These are phyloP conservation scores for Coemansia sp. DNA, from an alignment of 192 early-diverging fungal genomes.

Conservation along the genomic window DNA sequence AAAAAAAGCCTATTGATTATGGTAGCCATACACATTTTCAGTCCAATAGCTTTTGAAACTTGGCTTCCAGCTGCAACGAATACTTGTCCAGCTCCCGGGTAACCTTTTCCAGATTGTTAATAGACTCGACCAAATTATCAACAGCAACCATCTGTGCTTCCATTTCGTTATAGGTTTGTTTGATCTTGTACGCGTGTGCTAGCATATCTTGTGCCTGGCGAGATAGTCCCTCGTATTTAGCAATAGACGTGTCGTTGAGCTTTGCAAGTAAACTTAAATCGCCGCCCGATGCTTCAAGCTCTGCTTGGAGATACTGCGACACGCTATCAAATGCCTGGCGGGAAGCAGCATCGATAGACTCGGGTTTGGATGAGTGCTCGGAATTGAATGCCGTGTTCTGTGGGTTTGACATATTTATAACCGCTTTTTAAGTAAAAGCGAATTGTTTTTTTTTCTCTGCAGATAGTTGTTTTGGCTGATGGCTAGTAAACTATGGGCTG, in stretches of 20 bases:
- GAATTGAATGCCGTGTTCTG: neutral
- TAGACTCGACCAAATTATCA: constrained; percentile 28
- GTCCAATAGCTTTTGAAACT: constrained; percentile 41
- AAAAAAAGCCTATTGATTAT: neutral
- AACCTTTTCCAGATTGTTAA: constrained; percentile 39
- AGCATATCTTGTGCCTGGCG: constrained; percentile 54
- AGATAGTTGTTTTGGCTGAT: no score
- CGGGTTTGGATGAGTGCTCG: no score
- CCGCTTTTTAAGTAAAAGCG: no score
- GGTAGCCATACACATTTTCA: constrained; percentile 7
- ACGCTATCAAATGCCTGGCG: constrained; percentile 42
- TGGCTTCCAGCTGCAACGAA: constrained; percentile 41
- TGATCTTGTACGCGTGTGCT: constrained; percentile 50
- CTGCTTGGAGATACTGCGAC: constrained; percentile 43
- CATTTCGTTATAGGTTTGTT: constrained; percentile 53
- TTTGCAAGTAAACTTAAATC: constrained; percentile 41
- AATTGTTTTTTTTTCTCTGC: no score
- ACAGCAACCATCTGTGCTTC: constrained; percentile 39
- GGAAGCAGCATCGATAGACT: constrained; percentile 13
- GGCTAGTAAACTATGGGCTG: no score
- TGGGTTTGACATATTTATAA: no score
- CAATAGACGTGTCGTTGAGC: constrained; percentile 49
- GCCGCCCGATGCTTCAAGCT: constrained; percentile 39
- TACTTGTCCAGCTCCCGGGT: constrained; percentile 43
- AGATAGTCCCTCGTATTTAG: constrained; percentile 49